Percentiles rank a stretch among this genome's conserved stretches.
Conservation (phyloP, 805 yeast species). For the Lipomyces yamadae region DNA sequence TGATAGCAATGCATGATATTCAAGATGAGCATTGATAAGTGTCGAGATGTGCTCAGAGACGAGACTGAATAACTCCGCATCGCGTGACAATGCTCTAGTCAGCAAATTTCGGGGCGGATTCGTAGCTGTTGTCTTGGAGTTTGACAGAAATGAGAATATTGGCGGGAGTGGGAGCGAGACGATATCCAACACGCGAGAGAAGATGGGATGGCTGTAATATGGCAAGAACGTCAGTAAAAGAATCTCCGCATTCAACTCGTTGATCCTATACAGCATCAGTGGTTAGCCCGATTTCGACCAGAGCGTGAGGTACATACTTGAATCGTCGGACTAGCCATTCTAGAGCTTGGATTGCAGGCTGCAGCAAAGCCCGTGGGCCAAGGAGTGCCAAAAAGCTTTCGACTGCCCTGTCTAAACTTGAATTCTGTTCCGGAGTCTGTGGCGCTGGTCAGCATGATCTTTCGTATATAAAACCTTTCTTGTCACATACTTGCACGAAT, state of each 20-base stretch:
- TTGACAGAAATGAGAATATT: conserved; percentile 70
- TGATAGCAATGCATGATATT: conserved; percentile 72
- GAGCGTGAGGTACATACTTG: conserved; percentile 42
- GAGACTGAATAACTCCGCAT: conserved; percentile 67
- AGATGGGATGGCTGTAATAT: conserved; percentile 74
- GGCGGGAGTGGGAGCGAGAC: conserved; percentile 72
- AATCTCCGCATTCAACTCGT: conserved; percentile 76
- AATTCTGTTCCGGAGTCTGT: conserved; percentile 68
- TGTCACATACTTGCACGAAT: conserved; percentile 62
- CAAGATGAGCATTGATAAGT: conserved; percentile 57
- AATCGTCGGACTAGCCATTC: conserved; percentile 96
- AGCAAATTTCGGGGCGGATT: conserved; percentile 72
- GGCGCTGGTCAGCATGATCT: not conserved
- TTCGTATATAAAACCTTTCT: not conserved
- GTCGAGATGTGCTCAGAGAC: conserved; percentile 62
- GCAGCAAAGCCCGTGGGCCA: conserved; percentile 75
- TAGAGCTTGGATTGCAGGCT: conserved; percentile 77
- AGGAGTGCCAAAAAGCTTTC: conserved; percentile 72
- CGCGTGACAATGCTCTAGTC: conserved; percentile 66
- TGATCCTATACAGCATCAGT: conserved; percentile 53
- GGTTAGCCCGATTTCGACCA: conserved; percentile 38
- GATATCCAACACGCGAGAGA: conserved; percentile 75
- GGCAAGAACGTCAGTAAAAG: conserved; percentile 76
- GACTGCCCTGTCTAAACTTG: conserved; percentile 74
- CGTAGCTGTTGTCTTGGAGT: conserved; percentile 66